phyloP scores from a whole-genome alignment of 148 eudicot species.

The Nepenthes gracilis region DNA sequence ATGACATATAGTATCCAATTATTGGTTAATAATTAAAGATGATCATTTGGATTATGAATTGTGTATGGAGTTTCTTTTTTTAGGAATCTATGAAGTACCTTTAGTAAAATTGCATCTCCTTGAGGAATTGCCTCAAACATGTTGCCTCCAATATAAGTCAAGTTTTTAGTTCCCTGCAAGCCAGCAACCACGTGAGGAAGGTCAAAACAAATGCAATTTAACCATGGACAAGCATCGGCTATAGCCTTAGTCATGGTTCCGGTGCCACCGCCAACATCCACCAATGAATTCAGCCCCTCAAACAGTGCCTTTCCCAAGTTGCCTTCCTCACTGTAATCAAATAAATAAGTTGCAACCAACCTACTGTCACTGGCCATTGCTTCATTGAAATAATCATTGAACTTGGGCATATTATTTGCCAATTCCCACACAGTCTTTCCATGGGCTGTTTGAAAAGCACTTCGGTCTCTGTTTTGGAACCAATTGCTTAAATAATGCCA shows the following conservation, averaged over 20 bases:
- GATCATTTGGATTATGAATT: too few species aligned
- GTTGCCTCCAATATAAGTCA: slow-evolving; percentile 22
- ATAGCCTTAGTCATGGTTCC: slow-evolving; percentile 9
- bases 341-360: slow-evolving; percentile 10
- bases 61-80: too few species aligned
- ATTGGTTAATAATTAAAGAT: too few species aligned
- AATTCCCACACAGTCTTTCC: slow-evolving; percentile 17
- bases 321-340: background rate
- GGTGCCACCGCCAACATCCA: slow-evolving; percentile 18
- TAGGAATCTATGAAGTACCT: slow-evolving; percentile 12
- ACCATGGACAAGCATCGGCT: slow-evolving; percentile 1
- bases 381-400: slow-evolving; percentile 12
- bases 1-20: too few species aligned
- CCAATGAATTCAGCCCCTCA: slow-evolving; percentile 11
- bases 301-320: background rate
- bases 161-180: slow-evolving; percentile 5
- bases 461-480: slow-evolving; percentile 10
- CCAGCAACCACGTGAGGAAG: slow-evolving; percentile 17
- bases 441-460: slow-evolving; percentile 17
- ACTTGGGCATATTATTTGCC: background rate
- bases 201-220: slow-evolving; percentile 11
- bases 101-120: slow-evolving; percentile 24
- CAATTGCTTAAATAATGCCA: slow-evolving; percentile 12
- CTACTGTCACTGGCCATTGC: slow-evolving; percentile 29
- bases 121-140: slow-evolving; percentile 29